Percentiles rank a stretch among this genome's conserved stretches.
phyloP scores from a whole-genome alignment of 192 early-diverging fungal genomes.

The Backusella tuberculispora region DNA sequence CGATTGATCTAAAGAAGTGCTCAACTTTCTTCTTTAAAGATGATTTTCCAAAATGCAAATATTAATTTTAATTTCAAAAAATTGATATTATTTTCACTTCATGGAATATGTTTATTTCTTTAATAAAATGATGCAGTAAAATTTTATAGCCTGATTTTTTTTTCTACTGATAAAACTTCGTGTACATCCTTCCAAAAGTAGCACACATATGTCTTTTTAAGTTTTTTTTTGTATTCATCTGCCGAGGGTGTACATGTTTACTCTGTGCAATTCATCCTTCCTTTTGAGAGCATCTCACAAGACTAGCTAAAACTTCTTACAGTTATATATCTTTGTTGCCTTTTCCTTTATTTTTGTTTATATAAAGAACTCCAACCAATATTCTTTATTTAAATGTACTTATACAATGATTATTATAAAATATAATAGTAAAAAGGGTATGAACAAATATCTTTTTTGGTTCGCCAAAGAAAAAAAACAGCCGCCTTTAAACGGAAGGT shows the following conservation, averaged over 20 bases:
- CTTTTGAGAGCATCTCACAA: conserved; percentile 9
- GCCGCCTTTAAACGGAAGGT: no score
- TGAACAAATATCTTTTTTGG: no score
- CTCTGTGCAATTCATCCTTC: conserved; percentile 2
- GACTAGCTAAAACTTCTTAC: background rate
- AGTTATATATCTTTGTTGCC: background rate
- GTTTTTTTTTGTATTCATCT: background rate
- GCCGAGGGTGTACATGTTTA: background rate
- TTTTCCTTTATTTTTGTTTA: no score
- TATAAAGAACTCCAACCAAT: no score
- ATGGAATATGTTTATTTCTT: background rate
- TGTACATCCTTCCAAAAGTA: background rate
- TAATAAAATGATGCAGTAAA: background rate
- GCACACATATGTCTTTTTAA: background rate
- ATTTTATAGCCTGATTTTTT: background rate
- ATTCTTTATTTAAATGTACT: no score
- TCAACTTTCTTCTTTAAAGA: background rate
- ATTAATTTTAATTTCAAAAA: background rate
- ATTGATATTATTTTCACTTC: background rate
- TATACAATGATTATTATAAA: no score
- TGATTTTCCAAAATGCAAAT: background rate
- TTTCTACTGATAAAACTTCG: background rate
- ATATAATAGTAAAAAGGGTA: no score
- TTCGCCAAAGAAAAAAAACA: no score
- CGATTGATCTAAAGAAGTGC: background rate